Base-by-base conservation (phyloP, 495 filamentous ascomycete genomes). In the Lepraria neglecta region DNA sequence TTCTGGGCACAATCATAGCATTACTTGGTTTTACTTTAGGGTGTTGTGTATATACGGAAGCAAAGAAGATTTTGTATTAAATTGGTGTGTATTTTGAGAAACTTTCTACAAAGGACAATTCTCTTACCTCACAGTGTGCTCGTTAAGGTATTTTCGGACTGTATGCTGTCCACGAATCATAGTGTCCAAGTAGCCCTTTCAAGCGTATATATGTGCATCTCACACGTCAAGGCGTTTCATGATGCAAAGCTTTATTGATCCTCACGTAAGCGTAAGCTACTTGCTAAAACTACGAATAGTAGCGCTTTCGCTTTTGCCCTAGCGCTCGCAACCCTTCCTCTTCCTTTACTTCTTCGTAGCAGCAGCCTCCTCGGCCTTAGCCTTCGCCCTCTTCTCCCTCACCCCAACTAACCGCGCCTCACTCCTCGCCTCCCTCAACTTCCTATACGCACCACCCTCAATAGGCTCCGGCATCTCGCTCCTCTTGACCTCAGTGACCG, bases 341-440 rank as follows among this genome's bases (percentile, higher is more conserved):
- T 31, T 10, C 3, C 48, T 47, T 82, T 95, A 97, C 88, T 98
- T 87, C 83, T 88, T 97, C 83, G 86, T 85, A 70, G 85, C 84
- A 74, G 82, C 82, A 63, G 86, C 89, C 78, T 95, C 95, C 59
- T 91, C 88, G 69, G 88, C 90, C 88, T 96, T 96, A 62, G 85
- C 88, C 84, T 87, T 88, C 60, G 83, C 87, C 70, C 94, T 85
- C 91, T 97, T 97, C 82, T 94, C 91, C 74, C 91, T 86, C 70
- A 82, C 80, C 71, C 94, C 94, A 42, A 82, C 73, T 68, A 88
- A 78, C 73, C 91, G 85, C 65, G 89, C 88, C 71, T 95, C 90
- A 71, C 84, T 86, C 76, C 92, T 84, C 64, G 90, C 88, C 67
- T 89, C 83, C 73, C 94, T 88, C 70, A 98, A 83, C 64, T 83